Evolutionary conservation across 2,329 filamentous ascomycete genomes (phyloP).

Genomic region (Penicillium glabrum): DNA sequence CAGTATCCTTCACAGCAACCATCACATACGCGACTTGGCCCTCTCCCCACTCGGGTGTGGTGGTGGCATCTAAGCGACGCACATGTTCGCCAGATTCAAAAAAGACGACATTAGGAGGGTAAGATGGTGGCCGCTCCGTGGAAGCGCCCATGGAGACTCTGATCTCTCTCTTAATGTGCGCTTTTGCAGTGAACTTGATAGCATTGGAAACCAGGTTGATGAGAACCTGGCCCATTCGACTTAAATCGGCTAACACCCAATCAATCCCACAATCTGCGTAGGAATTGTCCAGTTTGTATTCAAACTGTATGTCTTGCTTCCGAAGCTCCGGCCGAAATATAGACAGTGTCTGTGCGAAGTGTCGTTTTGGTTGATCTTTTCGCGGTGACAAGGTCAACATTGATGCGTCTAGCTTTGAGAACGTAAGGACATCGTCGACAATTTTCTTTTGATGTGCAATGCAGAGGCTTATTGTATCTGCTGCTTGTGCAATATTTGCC

Average conservation of each 20-base stretch:
- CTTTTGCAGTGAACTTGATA: constrained; percentile 72
- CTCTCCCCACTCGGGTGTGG: constrained; percentile 54
- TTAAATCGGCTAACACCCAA: constrained; percentile 70
- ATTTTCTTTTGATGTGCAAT: constrained; percentile 78
- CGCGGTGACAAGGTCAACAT: constrained; percentile 71
- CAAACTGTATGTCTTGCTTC: constrained; percentile 66
- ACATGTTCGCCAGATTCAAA: constrained; percentile 23
- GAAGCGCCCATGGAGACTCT: constrained; percentile 56
- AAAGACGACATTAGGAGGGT: constrained; percentile 36
- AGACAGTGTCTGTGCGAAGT: constrained; percentile 67
- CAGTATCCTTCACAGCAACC: constrained; percentile 75
- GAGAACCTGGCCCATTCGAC: constrained; percentile 72
- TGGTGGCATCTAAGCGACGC: constrained; percentile 30
- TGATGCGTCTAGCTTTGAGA: constrained; percentile 74
- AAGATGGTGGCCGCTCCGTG: constrained; percentile 44
- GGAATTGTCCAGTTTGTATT: constrained; percentile 63
- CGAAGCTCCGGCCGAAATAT: constrained; percentile 77
- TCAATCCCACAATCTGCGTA: constrained; percentile 60
- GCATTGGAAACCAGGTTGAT: constrained; percentile 81
- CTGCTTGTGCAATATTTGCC: constrained; percentile 66
- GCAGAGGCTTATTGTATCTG: constrained; percentile 75
- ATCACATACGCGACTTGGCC: constrained; percentile 64
- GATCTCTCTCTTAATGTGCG: constrained; percentile 40
- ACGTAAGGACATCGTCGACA: constrained; percentile 71
- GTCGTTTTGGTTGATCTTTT: constrained; percentile 64